Evolutionary conservation across 202 grass and related monocot species (phyloP).

Genomic region (Cymbopogon flexuosus): DNA sequence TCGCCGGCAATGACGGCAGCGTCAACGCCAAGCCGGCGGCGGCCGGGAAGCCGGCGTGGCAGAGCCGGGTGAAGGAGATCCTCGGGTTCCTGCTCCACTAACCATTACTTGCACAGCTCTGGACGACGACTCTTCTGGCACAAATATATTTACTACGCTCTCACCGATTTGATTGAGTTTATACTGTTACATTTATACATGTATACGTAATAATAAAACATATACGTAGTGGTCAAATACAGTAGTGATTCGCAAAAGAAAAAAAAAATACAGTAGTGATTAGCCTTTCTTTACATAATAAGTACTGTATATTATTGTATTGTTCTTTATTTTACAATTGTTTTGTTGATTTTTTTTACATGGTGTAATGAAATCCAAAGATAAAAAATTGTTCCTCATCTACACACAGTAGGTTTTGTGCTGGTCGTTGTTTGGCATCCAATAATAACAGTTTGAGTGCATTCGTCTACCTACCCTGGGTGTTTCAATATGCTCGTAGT

Average conservation of each 20-base stretch:
- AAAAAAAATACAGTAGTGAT: too few species aligned
- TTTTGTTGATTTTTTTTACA: not conserved
- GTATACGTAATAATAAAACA: not conserved
- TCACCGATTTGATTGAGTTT: constrained; percentile 14
- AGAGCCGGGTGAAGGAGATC: constrained; percentile 34
- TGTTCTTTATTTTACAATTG: not conserved
- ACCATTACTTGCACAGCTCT: not conserved
- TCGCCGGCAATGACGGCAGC: constrained; percentile 67
- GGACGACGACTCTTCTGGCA: not conserved
- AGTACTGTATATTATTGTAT: not conserved
- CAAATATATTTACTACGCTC: not conserved
- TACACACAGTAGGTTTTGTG: not conserved
- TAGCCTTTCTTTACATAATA: not conserved
- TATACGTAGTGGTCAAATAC: not conserved
- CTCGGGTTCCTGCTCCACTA: constrained; percentile 62
- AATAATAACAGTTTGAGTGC: not conserved
- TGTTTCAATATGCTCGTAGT: not conserved
- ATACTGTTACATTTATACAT: not conserved
- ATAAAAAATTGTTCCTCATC: not conserved
- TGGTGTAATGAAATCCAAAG: not conserved
- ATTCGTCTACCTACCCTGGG: not conserved
- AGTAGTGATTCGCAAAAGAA: not conserved
- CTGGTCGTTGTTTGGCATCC: not conserved
- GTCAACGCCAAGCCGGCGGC: constrained; percentile 31
- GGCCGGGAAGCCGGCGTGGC: constrained; percentile 33